Conservation (phyloP, 2,329 filamentous ascomycete genomes). For the Trichoderma oligosporum region DNA sequence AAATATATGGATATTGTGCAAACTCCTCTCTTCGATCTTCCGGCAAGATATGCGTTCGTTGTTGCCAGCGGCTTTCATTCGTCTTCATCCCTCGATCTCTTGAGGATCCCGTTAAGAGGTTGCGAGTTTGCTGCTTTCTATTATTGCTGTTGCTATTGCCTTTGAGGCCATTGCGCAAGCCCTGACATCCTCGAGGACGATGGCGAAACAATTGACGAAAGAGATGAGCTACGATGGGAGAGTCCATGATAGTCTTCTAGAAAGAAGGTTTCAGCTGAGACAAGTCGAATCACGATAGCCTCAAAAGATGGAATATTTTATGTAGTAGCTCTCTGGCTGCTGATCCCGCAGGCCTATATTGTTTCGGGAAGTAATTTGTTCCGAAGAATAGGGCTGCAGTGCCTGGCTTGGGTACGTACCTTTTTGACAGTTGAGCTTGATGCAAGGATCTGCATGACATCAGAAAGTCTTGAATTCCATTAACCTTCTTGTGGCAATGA, state of each 20-base stretch:
- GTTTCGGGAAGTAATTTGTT: constrained; percentile 16
- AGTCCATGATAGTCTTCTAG: constrained; percentile 64
- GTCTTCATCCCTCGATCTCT: constrained; percentile 41
- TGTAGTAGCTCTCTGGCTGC: neutral
- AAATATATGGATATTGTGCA: constrained; percentile 76
- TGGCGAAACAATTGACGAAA: constrained; percentile 84
- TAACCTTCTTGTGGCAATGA: constrained; percentile 7
- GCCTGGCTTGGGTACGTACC: constrained; percentile 16
- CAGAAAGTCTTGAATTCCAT: constrained; percentile 20
- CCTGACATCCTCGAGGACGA: constrained; percentile 35
- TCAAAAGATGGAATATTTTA: neutral
- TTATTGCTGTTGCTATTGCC: too few species aligned
- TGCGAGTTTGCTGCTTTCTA: constrained; percentile 21
- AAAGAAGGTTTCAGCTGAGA: neutral
- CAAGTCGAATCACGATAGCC: constrained; percentile 5
- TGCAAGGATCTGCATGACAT: constrained; percentile 28
- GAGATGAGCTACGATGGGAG: constrained; percentile 69
- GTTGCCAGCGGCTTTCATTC: constrained; percentile 78
- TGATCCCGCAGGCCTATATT: constrained; percentile 1
- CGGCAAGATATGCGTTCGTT: constrained; percentile 70
- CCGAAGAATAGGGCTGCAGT: constrained; percentile 12
- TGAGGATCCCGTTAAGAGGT: constrained; percentile 31
- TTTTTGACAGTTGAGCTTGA: neutral
- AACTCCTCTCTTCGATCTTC: constrained; percentile 78
- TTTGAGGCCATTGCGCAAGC: constrained; percentile 26